These are phyloP conservation scores for Epichloe amarillans DNA, from an alignment of 2,329 filamentous ascomycete genomes.

Conservation along the genomic window DNA sequence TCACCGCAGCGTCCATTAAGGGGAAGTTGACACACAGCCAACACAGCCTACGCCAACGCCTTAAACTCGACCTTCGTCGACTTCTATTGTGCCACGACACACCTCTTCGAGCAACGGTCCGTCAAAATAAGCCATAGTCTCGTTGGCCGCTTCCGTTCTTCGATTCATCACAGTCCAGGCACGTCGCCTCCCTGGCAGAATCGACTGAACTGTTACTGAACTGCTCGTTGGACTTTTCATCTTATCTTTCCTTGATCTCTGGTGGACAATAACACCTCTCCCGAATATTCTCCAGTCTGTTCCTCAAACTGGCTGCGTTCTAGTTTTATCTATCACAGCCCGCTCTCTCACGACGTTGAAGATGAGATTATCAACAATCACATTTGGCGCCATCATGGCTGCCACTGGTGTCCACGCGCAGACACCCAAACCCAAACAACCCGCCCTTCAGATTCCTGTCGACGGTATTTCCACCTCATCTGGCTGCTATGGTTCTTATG, in stretches of 20 bases:
- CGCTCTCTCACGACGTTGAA: constrained; percentile 1
- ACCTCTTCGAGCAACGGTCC: background rate
- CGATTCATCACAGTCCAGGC: background rate
- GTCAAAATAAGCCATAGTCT: background rate
- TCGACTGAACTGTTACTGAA: constrained; percentile 10
- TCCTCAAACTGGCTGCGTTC: background rate
- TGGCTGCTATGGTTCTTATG: constrained; percentile 36
- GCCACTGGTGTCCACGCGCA: constrained; percentile 13
- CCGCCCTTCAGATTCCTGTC: constrained; percentile 23
- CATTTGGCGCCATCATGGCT: constrained; percentile 16
- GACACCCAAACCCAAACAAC: constrained; percentile 14
- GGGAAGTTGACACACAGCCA: background rate
- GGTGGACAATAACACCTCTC: background rate
- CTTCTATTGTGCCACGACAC: background rate
- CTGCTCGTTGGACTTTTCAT: background rate
- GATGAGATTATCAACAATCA: constrained; percentile 21
- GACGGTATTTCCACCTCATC: constrained; percentile 28
- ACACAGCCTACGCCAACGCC: background rate
- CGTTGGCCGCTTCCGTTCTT: background rate
- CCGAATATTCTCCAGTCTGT: background rate
- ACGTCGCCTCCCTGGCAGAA: constrained; percentile 12
- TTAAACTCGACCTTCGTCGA: background rate
- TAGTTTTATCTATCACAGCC: background rate
- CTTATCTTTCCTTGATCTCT: background rate
- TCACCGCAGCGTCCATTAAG: background rate